Conservation (phyloP, 345 rosid genomes). For the Physaria fendleri region DNA sequence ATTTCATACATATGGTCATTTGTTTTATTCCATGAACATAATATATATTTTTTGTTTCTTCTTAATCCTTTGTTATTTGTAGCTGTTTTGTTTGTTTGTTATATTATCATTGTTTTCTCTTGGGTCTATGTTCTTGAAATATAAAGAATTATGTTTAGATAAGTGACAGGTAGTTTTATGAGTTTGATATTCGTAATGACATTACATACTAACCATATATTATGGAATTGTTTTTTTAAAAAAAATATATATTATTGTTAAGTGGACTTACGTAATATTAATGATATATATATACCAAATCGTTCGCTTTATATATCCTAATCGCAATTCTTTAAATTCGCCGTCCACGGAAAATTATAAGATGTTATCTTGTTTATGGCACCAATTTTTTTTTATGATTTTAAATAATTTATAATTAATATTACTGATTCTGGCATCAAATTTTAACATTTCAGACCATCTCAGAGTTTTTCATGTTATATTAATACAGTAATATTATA, state of each 20-base stretch:
- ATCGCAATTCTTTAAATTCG: neutral
- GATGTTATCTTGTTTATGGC: constrained; percentile 5
- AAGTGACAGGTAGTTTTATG: constrained; percentile 1
- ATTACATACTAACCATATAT: constrained; percentile 19
- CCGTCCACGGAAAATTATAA: neutral
- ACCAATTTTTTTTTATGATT: neutral
- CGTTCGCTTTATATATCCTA: neutral
- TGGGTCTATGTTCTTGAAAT: neutral
- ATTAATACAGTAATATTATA: neutral
- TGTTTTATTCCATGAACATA: too few species aligned
- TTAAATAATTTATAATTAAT: neutral
- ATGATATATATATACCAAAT: neutral
- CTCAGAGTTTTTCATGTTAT: neutral
- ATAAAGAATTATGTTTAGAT: neutral
- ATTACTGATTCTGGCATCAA: neutral
- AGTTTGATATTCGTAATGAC: constrained; percentile 13
- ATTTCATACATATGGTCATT: neutral
- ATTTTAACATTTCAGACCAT: neutral
- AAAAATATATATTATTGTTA: neutral
- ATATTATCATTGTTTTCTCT: neutral
- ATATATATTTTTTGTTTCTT: too few species aligned
- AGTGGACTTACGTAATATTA: neutral
- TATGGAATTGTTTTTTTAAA: neutral
- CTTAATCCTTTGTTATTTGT: neutral
- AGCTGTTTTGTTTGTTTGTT: neutral